phyloP scores from a whole-genome alignment of 2,329 filamentous ascomycete genomes.

The Tolypocladium endophyticum region DNA sequence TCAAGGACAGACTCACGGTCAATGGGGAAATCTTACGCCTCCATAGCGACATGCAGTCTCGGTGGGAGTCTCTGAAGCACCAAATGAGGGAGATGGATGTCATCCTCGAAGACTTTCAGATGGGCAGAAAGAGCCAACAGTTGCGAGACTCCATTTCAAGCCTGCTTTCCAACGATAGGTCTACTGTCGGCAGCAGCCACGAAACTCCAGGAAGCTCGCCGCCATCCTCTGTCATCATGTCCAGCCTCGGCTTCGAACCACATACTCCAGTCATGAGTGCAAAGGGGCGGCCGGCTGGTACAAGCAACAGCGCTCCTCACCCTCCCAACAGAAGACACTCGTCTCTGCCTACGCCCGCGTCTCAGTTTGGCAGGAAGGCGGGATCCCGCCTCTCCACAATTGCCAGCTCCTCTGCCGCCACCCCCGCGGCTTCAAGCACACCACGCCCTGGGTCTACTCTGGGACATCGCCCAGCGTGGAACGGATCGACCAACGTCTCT shows the following conservation, averaged over 20 bases:
- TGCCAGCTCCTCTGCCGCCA: constrained; percentile 40
- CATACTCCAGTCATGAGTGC: constrained; percentile 31
- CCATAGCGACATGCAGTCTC: constrained; percentile 74
- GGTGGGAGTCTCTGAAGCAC: constrained; percentile 66
- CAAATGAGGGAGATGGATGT: constrained; percentile 70
- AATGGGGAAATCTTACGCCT: constrained; percentile 90
- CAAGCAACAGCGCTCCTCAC: constrained; percentile 33
- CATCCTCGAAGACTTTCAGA: constrained; percentile 61
- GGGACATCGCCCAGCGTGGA: constrained; percentile 62
- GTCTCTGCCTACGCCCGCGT: constrained; percentile 34
- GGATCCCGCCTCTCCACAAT: constrained; percentile 35
- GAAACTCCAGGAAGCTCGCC: constrained; percentile 62
- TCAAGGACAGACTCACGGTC: constrained; percentile 87
- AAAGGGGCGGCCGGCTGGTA: constrained; percentile 37
- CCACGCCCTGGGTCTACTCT: constrained; percentile 35
- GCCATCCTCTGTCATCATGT: constrained; percentile 52
- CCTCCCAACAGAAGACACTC: constrained; percentile 35
- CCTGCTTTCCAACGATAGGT: constrained; percentile 74
- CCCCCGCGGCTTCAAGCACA: constrained; percentile 25
- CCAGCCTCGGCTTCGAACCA: constrained; percentile 38
- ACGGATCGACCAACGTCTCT: constrained; percentile 45
- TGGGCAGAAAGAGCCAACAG: constrained; percentile 56
- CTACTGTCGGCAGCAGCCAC: constrained; percentile 55
- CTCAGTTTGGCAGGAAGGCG: constrained; percentile 29
- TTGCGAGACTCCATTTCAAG: constrained; percentile 88